Evolutionary conservation across 148 eudicot genomes (phyloP).

Genomic region (Arbutus unedo): DNA sequence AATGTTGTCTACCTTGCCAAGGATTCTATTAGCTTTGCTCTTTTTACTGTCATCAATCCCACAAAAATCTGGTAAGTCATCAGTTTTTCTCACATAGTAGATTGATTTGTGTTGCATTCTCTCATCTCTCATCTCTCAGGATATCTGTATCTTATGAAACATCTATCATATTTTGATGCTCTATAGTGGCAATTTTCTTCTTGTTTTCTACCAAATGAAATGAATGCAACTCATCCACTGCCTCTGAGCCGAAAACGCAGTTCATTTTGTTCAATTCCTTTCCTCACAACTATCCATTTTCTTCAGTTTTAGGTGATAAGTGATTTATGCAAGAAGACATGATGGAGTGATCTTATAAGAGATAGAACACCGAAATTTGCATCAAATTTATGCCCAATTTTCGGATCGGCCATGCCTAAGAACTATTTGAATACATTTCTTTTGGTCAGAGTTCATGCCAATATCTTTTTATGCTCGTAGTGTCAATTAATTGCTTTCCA

Average conservation of each 20-base stretch:
- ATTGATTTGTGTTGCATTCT: background rate
- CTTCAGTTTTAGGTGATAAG: background rate
- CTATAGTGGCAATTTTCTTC: background rate
- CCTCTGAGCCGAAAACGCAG: background rate
- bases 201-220: background rate
- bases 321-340: background rate
- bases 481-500: background rate
- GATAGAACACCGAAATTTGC: background rate
- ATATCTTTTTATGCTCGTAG: background rate
- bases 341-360: background rate
- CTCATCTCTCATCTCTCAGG: background rate
- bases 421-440: background rate
- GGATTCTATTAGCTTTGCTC: constrained; percentile 27
- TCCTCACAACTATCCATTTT: background rate
- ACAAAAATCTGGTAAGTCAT: constrained; percentile 29
- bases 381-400: background rate
- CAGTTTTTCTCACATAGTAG: background rate
- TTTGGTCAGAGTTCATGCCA: background rate
- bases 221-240: background rate
- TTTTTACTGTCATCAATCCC: constrained; percentile 19
- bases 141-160: background rate
- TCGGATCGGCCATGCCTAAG: background rate
- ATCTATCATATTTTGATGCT: background rate
- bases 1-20: constrained; percentile 16
- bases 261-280: background rate